These are phyloP conservation scores for Huntiella abstrusa DNA, from an alignment of 2,329 filamentous ascomycete species.

Conservation along the genomic window DNA sequence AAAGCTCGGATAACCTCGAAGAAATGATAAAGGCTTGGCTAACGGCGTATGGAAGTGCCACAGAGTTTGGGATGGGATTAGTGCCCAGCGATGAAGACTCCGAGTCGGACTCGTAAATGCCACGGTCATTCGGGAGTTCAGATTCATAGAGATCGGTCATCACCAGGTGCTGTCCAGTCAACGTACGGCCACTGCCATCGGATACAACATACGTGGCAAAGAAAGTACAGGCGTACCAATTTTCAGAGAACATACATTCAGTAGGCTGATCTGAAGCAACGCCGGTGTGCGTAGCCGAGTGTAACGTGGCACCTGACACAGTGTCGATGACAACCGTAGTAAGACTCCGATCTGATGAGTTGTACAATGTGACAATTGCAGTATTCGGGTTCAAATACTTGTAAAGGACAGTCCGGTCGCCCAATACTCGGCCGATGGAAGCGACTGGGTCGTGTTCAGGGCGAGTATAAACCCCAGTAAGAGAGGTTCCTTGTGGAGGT, in stretches of 20 bases:
- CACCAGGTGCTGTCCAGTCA: constrained; percentile 73
- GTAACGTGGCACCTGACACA: constrained; percentile 62
- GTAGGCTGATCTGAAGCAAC: constrained; percentile 60
- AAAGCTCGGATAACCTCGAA: constrained; percentile 57
- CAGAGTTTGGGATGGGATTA: constrained; percentile 33
- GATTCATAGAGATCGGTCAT: constrained; percentile 87
- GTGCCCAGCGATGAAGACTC: constrained; percentile 67
- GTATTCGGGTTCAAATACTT: constrained; percentile 90
- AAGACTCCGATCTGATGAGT: constrained; percentile 38
- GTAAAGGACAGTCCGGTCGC: constrained; percentile 83
- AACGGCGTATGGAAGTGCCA: constrained; percentile 52
- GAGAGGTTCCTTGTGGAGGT: constrained; percentile 43
- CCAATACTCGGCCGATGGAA: constrained; percentile 85
- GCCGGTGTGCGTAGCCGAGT: constrained; percentile 49
- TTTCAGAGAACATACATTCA: constrained; percentile 67
- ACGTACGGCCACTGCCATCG: constrained; percentile 28
- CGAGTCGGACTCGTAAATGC: constrained; percentile 46
- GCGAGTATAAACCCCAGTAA: constrained; percentile 48
- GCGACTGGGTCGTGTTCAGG: constrained; percentile 71
- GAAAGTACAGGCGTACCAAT: constrained; percentile 85
- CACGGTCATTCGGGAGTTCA: constrained; percentile 62
- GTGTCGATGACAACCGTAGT: constrained; percentile 70
- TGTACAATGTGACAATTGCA: constrained; percentile 52
- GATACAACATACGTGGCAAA: constrained; percentile 40
- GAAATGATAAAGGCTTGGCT: constrained; percentile 68